Evolutionary conservation across 805 yeast species (phyloP), one percentile per base, ranked within the genome.

Genomic region (Torulaspora franciscae): DNA sequence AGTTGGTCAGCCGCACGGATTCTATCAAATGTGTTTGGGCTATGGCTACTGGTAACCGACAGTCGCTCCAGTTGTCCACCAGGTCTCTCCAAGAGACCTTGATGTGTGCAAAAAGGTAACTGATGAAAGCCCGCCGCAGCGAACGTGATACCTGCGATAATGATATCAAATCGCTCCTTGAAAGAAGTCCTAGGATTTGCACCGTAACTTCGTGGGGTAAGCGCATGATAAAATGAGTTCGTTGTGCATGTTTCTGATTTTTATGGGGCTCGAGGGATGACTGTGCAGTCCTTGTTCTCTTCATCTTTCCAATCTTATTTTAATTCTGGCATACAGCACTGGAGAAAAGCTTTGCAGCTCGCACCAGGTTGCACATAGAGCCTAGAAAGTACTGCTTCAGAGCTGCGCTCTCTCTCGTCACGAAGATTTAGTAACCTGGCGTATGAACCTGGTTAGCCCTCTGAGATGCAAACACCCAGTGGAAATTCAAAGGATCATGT

Each of bases 1-100:
- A 48, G 13, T 64, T 58, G 6, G 56, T 44, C 19, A 66, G 54
- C 25, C 57, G 49, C n/a, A 66, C 36, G 4, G 42, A 48, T 42
- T 61, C 65, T n/a, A 63, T 56, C 7, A 45, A 49, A 19, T 30
- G 40, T 6, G 46, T 39, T 15, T 45, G 28, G 14, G 7, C 26
- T 13, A 45, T 51, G 13, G 34, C 43, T 14, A 40, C 49, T 22
- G 43, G 43, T n/a, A 17, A 42, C 30, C 14, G 34, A 27, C 6
- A 28, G 11, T 44, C 26, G 10, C 40, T 42, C 55, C 55, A 54
- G 10, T 40, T 39, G 22, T 48, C 25, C 28, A 48, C 34, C 36
- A 47, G 45, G 37, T 36, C 50, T 28, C 40, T 46, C 47, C 54
- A 57, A 1, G 50, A 40, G 19, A 45, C 48, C 32, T 51, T 50